phyloP scores from a whole-genome alignment of 805 yeast genomes.

The Dipodascus albidus region DNA sequence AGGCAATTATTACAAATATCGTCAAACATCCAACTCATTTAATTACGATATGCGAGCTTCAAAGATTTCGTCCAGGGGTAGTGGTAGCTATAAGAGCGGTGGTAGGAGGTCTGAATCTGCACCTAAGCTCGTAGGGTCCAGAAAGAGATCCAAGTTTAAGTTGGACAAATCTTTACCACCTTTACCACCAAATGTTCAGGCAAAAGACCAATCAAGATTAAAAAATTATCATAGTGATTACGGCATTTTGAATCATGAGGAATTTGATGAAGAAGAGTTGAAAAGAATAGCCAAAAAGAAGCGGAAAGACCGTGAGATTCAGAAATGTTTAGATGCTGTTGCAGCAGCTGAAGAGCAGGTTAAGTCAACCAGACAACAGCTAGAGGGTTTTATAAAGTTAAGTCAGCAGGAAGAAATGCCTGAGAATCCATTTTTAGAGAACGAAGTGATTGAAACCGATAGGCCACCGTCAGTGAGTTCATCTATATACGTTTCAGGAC shows the following conservation, averaged over 20 bases:
- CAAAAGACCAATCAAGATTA: not conserved
- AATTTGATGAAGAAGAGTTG: not conserved
- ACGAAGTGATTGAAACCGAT: not conserved
- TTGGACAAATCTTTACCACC: not conserved
- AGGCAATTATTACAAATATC: not conserved
- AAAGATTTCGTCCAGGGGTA: not conserved
- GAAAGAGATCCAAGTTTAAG: not conserved
- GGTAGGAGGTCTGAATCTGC: not conserved
- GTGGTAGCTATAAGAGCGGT: not conserved
- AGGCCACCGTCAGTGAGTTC: not conserved
- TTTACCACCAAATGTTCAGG: not conserved
- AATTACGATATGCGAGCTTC: not conserved
- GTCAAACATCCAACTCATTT: not conserved
- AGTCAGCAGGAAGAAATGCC: too few species aligned
- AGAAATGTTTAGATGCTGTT: not conserved
- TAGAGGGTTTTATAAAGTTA: not conserved
- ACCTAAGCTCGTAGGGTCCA: not conserved
- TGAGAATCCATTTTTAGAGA: not conserved
- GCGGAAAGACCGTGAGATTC: not conserved
- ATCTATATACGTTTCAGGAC: not conserved
- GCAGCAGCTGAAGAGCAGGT: conserved; percentile 1
- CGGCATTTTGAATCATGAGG: not conserved
- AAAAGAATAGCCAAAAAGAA: not conserved
- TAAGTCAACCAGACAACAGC: not conserved
- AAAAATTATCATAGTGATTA: not conserved